Evolutionary conservation across 495 filamentous ascomycete species (phyloP).

Genomic region (Pyronema omphalodes): DNA sequence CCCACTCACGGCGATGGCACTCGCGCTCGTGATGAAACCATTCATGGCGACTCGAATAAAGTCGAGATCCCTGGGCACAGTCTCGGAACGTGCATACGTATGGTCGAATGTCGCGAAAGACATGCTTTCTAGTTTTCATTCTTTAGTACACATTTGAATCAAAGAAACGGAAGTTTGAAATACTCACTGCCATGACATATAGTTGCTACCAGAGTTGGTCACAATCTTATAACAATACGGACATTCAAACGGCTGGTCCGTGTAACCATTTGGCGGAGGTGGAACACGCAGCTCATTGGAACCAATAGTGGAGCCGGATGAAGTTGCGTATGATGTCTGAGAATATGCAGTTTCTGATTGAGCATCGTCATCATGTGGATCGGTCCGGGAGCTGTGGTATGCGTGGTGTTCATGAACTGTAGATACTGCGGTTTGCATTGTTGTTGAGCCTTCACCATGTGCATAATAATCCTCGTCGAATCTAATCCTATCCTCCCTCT

Average conservation of each 20-base stretch:
- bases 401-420: neutral
- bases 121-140: constrained; percentile 10
- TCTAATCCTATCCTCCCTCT: neutral
- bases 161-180: neutral
- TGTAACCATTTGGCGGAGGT: constrained; percentile 3
- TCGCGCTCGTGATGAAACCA: constrained; percentile 18
- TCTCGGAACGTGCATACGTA: constrained; percentile 20
- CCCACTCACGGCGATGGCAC: constrained; percentile 14
- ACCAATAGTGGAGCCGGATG: neutral
- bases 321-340: constrained; percentile 14
- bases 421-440: neutral
- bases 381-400: neutral
- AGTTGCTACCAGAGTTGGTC: neutral
- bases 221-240: constrained; percentile 13
- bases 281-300: neutral
- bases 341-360: neutral
- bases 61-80: constrained; percentile 5
- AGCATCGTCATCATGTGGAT: neutral
- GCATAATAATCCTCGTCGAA: neutral
- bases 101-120: constrained; percentile 19
- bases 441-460: neutral
- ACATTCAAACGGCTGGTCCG: constrained; percentile 11
- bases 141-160: neutral
- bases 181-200: constrained; percentile 10
- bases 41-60: constrained; percentile 17